Conservation (phyloP, 176 grass and related monocot genomes). For the Leersia perrieri region DNA sequence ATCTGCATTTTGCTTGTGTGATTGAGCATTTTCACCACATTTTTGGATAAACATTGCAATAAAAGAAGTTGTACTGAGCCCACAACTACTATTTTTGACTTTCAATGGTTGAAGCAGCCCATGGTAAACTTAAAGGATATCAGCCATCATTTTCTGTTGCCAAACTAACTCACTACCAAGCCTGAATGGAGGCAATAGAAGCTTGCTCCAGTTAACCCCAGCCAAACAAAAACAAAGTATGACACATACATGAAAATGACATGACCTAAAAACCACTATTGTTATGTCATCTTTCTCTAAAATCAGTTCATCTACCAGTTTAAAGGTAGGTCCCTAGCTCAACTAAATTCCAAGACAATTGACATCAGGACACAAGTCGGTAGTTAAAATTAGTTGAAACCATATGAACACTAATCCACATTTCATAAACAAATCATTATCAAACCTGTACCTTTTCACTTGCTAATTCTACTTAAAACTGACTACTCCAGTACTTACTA, state of each 20-base stretch:
- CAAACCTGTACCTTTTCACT: neutral
- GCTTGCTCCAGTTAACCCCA: conserved; percentile 13
- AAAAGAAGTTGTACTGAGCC: neutral
- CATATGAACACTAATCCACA: neutral
- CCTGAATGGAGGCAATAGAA: conserved; percentile 33
- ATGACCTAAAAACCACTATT: conserved; percentile 12
- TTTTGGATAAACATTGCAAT: conserved; percentile 8
- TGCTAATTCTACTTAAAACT: neutral
- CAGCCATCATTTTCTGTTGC: conserved; percentile 26
- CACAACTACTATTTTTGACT: conserved; percentile 24
- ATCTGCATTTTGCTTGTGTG: neutral
- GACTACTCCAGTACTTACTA: neutral
- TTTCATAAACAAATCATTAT: neutral
- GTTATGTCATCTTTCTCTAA: conserved; percentile 28
- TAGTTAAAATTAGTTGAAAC: conserved; percentile 49
- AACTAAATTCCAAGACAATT: conserved; percentile 27
- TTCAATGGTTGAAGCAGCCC: neutral
- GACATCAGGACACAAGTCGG: conserved; percentile 31
- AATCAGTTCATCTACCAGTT: conserved; percentile 52
- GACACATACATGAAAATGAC: conserved; percentile 22
- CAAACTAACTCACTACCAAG: neutral
- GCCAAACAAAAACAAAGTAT: neutral
- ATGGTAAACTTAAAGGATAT: conserved; percentile 28
- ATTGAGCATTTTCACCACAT: neutral
- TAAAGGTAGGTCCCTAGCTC: conserved; percentile 22